A percentile compares a stretch with the other conserved stretches of the same genome.
Evolutionary conservation across 768 basidiomycete genomes (phyloP).

Genomic region (Lactifluus pinguis): DNA sequence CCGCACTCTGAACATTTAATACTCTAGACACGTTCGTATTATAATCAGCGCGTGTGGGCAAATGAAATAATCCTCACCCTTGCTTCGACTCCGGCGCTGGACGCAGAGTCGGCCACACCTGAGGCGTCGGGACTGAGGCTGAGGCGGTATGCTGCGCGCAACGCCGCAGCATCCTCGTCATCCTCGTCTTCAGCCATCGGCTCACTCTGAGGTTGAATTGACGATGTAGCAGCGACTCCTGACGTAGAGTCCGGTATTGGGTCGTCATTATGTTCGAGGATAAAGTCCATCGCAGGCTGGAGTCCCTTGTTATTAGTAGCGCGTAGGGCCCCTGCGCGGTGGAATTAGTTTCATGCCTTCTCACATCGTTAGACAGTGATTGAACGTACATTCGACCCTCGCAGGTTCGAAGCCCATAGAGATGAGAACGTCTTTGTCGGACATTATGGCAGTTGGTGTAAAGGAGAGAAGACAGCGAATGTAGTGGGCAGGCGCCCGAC

Average conservation of each 20-base stretch:
- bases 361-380: neutral
- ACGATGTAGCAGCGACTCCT: conserved; percentile 22
- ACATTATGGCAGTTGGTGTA: conserved; percentile 24
- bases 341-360: neutral
- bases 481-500: too few relatives aligned
- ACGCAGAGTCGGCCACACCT: conserved; percentile 17
- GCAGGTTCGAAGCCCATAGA: conserved; percentile 82
- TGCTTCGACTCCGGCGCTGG: conserved; percentile 44
- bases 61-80: conserved; percentile 36
- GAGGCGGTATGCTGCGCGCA: conserved; percentile 38
- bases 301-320: conserved; percentile 78
- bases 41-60: neutral
- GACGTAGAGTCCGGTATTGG: conserved; percentile 52
- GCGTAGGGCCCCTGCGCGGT: conserved; percentile 69
- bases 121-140: conserved; percentile 30
- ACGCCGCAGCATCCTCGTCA: conserved; percentile 63
- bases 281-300: conserved; percentile 86
- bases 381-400: conserved; percentile 72
- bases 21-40: conserved; percentile 36
- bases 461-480: too few relatives aligned
- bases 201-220: conserved; percentile 17
- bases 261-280: conserved; percentile 72
- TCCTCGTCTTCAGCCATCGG: conserved; percentile 60
- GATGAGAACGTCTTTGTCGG: conserved; percentile 66
- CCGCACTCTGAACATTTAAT: conserved; percentile 80